Percentiles rank a stretch among this genome's conserved stretches.
Conservation (phyloP, 2,329 filamentous ascomycete genomes). For the Bipolaris victoriae region DNA sequence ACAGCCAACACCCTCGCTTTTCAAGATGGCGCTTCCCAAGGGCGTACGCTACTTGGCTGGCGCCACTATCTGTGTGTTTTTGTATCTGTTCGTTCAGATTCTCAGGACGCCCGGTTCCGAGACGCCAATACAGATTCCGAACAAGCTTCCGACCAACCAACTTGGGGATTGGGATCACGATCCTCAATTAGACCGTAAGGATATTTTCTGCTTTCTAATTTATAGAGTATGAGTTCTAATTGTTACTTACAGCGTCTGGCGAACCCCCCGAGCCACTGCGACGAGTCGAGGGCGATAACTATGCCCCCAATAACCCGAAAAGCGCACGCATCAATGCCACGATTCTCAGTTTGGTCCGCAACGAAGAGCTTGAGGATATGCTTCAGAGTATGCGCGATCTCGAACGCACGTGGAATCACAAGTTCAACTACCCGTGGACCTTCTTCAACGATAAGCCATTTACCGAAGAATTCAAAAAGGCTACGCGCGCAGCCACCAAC, state of each 20-base stretch:
- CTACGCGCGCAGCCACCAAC: slow-evolving; percentile 81
- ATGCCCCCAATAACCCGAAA: slow-evolving; percentile 74
- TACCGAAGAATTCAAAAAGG: slow-evolving; percentile 86
- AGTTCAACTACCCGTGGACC: slow-evolving; percentile 99
- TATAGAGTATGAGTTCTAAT: slow-evolving; percentile 14
- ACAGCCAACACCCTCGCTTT: slow-evolving; percentile 4
- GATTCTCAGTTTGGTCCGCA: slow-evolving; percentile 87
- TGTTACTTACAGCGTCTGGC: slow-evolving; percentile 67
- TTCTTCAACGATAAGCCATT: slow-evolving; percentile 98
- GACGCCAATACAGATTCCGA: slow-evolving; percentile 48
- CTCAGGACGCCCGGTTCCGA: slow-evolving; percentile 66
- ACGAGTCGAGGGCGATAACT: slow-evolving; percentile 73
- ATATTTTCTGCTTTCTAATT: neutral
- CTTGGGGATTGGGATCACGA: slow-evolving; percentile 73
- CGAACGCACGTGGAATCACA: slow-evolving; percentile 94
- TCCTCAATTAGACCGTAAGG: slow-evolving; percentile 86
- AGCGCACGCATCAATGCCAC: slow-evolving; percentile 92
- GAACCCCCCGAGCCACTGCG: slow-evolving; percentile 81
- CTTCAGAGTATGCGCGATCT: slow-evolving; percentile 88
- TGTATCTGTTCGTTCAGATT: slow-evolving; percentile 79
- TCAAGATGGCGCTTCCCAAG: slow-evolving; percentile 80
- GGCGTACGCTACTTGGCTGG: slow-evolving; percentile 81
- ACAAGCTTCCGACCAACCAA: slow-evolving; percentile 47
- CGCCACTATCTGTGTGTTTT: slow-evolving; percentile 72
- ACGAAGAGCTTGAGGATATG: slow-evolving; percentile 84